These are phyloP conservation scores for Colletotrichum brevisporum DNA, from an alignment of 2,329 filamentous ascomycete species.

Conservation along the genomic window DNA sequence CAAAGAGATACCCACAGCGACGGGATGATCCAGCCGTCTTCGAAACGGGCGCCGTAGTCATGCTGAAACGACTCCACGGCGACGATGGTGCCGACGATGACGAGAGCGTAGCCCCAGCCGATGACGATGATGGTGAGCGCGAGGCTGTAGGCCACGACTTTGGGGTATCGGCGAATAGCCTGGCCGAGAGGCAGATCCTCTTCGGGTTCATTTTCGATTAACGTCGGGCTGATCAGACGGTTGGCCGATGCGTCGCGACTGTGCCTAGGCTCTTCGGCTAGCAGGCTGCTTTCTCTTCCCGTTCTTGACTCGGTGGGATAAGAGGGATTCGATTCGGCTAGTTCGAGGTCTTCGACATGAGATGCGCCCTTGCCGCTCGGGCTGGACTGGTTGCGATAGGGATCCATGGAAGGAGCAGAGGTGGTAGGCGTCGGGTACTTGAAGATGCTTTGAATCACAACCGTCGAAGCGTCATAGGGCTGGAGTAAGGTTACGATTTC, in stretches of 20 bases:
- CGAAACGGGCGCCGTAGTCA: constrained; percentile 46
- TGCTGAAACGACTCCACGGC: constrained; percentile 47
- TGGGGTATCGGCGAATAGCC: constrained; percentile 47
- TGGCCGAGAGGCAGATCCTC: constrained; percentile 45
- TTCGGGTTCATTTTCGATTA: background rate
- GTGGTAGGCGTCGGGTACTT: background rate
- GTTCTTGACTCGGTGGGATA: background rate
- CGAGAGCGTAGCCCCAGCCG: constrained; percentile 49
- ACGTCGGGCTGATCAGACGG: background rate
- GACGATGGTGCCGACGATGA: constrained; percentile 47
- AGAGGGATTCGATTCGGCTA: background rate
- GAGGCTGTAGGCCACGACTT: constrained; percentile 46
- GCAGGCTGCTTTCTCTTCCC: background rate
- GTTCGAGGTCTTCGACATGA: constrained; percentile 10
- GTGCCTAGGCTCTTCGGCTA: background rate
- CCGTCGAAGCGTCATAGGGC: no score
- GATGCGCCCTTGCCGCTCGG: background rate
- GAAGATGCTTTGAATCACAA: background rate
- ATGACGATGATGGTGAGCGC: constrained; percentile 46
- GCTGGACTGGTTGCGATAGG: background rate
- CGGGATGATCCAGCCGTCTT: constrained; percentile 46
- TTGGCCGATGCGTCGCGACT: background rate
- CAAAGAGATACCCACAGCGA: constrained; percentile 48
- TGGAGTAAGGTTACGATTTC: no score
- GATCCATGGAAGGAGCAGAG: background rate